Base-by-base conservation (phyloP, 176 grass and related monocot genomes). In the Carex parvula region DNA sequence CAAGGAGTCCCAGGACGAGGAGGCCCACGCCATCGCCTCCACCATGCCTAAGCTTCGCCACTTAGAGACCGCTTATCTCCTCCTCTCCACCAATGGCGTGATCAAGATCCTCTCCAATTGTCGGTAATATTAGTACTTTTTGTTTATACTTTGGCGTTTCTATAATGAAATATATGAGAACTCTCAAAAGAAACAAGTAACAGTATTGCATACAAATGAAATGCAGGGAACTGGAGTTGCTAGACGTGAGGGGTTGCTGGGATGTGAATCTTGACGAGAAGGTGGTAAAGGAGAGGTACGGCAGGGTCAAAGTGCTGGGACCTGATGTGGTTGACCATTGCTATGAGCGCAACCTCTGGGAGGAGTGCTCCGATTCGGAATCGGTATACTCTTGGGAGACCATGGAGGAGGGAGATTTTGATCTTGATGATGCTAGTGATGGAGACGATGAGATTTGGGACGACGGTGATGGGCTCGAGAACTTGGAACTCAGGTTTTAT, bases 181-280 rank as follows among this genome's bases (percentile, higher is more conserved):
- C 42, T 50, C 1, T 6, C 70, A 50, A 73, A 50, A 52, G 42
- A 73, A 46, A 8, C 41, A 73, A 52, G n/a, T 22, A 44, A 10
- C 70, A 44, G 39, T 33, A 60, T 60, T 77, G 33, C 24, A 6
- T 29, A 21, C 70, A 46, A 14, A 77, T 77, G 12, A 77, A 29
- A 14, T 52, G 8, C 62, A 83, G 83, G 2, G 93, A 94, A 52
- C 90, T 99, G 77, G 84, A 92, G 85, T 89, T 89, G 75, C 83
- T 99, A 56, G 97, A 99, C 81, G 81, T 99, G 6, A 85, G 97
- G 18, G 97, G 97, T 7, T 99, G 97, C 88, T 99, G 97, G 97
- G 86, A 89, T 55, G 97, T 99, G 22, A 81, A 90, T 63, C 73
- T 90, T 3, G 91, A 99, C 18, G 91, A 96, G 80, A 86, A 88